phyloP scores from a whole-genome alignment of 1,139 yeast species.

The Candida frijolesensis region DNA sequence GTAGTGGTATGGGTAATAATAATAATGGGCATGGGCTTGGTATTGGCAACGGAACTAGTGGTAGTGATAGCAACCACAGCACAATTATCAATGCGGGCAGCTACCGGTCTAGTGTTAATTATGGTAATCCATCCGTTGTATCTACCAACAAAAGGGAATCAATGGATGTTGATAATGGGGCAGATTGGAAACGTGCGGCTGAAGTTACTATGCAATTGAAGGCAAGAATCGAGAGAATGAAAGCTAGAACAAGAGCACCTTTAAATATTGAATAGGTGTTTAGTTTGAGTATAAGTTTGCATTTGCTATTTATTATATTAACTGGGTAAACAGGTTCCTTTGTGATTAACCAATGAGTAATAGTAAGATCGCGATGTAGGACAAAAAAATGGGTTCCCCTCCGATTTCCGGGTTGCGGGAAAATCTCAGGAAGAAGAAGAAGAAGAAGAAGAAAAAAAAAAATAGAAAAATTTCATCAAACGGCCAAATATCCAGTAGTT shows the following conservation, averaged over 20 bases:
- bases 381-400: background rate
- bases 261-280: constrained; percentile 11
- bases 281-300: background rate
- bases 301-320: constrained; percentile 1
- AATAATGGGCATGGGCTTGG: background rate
- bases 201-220: constrained; percentile 84
- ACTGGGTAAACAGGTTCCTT: background rate
- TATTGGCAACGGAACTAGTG: constrained; percentile 9
- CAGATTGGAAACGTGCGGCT: constrained; percentile 89
- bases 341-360: too few species aligned
- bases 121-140: constrained; percentile 2
- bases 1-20: background rate
- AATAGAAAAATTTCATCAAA: constrained; percentile 1
- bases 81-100: background rate
- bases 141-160: constrained; percentile 7
- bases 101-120: constrained; percentile 4
- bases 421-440: background rate
- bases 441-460: background rate
- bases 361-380: too few species aligned
- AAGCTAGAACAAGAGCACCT: constrained; percentile 39
- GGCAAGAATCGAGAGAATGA: constrained; percentile 89
- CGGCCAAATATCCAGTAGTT: background rate
- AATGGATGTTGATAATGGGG: constrained; percentile 44
- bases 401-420: constrained; percentile 3
- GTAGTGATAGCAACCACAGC: background rate